Percentiles rank a stretch among this genome's conserved stretches.
phyloP scores from a whole-genome alignment of 768 basidiomycete genomes.

The Strobilomyces dryophilus region DNA sequence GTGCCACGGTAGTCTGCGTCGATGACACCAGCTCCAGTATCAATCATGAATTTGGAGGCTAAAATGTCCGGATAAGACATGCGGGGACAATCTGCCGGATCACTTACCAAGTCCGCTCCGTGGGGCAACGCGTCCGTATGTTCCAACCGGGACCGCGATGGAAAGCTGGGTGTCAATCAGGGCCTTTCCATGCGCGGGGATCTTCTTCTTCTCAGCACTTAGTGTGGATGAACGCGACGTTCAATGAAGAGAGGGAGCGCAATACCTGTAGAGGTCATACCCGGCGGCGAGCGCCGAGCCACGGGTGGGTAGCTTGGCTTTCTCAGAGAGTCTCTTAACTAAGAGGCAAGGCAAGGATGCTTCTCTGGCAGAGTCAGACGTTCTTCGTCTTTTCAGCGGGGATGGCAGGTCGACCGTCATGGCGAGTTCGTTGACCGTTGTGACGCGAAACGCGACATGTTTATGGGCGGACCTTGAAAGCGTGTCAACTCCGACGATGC shows the following conservation, averaged over 20 bases:
- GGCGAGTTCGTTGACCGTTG: background rate
- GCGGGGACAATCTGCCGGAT: background rate
- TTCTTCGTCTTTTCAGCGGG: conserved; percentile 57
- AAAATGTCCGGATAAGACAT: conserved; percentile 1
- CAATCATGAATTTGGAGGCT: conserved; percentile 98
- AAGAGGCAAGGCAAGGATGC: conserved; percentile 54
- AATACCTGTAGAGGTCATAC: conserved; percentile 89
- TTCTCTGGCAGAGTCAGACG: conserved; percentile 39
- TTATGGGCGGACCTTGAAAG: conserved; percentile 29
- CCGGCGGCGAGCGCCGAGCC: conserved; percentile 88
- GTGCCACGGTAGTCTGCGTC: conserved; percentile 95
- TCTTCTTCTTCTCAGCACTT: conserved; percentile 79
- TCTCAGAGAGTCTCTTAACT: conserved; percentile 80
- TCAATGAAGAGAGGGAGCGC: background rate
- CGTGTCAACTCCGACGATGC: conserved; percentile 38
- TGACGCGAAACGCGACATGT: conserved; percentile 21
- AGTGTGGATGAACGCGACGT: background rate
- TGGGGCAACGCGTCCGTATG: conserved; percentile 96
- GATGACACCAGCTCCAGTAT: conserved; percentile 95
- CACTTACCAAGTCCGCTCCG: conserved; percentile 87
- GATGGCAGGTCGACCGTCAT: conserved; percentile 28
- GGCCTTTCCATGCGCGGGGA: conserved; percentile 90
- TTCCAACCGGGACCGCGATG: conserved; percentile 88
- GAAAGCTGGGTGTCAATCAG: conserved; percentile 89
- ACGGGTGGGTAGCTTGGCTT: conserved; percentile 80